Conservation (phyloP, 306 rosid genomes). For the Morella rubra region DNA sequence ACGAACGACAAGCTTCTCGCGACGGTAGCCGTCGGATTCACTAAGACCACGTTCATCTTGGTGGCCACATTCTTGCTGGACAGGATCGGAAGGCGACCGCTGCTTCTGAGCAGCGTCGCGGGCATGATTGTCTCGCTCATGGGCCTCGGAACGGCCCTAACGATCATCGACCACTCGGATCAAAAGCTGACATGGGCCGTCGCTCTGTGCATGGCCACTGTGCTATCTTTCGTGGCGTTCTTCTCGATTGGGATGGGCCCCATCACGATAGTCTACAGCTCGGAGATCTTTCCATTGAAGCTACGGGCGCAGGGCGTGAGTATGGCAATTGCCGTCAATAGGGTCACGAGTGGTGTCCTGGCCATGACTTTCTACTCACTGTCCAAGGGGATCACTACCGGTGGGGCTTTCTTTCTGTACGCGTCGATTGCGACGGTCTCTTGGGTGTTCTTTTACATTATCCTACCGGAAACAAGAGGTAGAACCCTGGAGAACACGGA, state of each 20-base stretch:
- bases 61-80: slow-evolving; percentile 68
- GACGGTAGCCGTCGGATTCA: slow-evolving; percentile 73
- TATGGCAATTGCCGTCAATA: slow-evolving; percentile 52
- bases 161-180: slow-evolving; percentile 27
- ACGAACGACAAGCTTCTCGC: slow-evolving; percentile 34
- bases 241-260: slow-evolving; percentile 89
- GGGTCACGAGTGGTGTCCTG: slow-evolving; percentile 49
- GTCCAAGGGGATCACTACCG: slow-evolving; percentile 45
- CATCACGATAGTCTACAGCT: slow-evolving; percentile 69
- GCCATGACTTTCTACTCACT: slow-evolving; percentile 75
- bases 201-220: slow-evolving; percentile 41
- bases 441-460: slow-evolving; percentile 52
- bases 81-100: slow-evolving; percentile 62
- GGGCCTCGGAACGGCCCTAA: slow-evolving; percentile 41
- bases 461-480: slow-evolving; percentile 77
- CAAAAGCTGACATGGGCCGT: slow-evolving; percentile 49
- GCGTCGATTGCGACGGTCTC: slow-evolving; percentile 39
- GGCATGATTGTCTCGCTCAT: slow-evolving; percentile 59
- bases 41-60: slow-evolving; percentile 57
- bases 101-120: slow-evolving; percentile 52
- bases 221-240: slow-evolving; percentile 46
- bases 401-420: slow-evolving; percentile 73
- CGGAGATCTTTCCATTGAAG: slow-evolving; percentile 73
- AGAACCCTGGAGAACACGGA: slow-evolving; percentile 73
- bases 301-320: slow-evolving; percentile 76